phyloP scores from a whole-genome alignment of 2,329 filamentous ascomycete genomes.

The Cladosporium austrohemisphaericum region DNA sequence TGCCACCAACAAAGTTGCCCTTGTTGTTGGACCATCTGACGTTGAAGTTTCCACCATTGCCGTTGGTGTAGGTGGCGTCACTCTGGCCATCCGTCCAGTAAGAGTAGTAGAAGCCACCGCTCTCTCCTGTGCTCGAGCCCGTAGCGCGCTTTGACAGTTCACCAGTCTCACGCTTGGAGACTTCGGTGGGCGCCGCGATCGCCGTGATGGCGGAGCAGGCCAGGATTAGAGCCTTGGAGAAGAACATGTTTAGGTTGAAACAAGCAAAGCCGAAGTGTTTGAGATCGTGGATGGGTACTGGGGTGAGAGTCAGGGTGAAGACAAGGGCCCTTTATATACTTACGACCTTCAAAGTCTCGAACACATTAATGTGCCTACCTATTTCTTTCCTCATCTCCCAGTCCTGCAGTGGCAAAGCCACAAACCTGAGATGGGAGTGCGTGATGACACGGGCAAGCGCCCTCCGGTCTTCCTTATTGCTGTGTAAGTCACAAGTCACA shows the following conservation, averaged over 20 bases:
- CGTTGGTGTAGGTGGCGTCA: slow-evolving; percentile 53
- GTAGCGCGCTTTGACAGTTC: slow-evolving; percentile 25
- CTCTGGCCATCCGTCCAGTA: slow-evolving; percentile 57
- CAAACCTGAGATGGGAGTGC: neutral
- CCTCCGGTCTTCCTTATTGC: slow-evolving; percentile 13
- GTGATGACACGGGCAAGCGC: slow-evolving; percentile 5
- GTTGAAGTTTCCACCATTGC: slow-evolving; percentile 45
- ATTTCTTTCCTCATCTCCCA: neutral
- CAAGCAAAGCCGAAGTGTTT: slow-evolving; percentile 3
- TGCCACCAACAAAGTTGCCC: slow-evolving; percentile 53
- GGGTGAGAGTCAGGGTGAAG: neutral
- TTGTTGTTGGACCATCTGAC: slow-evolving; percentile 42
- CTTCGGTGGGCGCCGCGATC: slow-evolving; percentile 11
- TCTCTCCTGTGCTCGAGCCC: slow-evolving; percentile 48
- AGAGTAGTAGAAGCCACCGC: slow-evolving; percentile 58
- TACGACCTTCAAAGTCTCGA: slow-evolving; percentile 9
- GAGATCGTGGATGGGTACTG: neutral
- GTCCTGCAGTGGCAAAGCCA: slow-evolving; percentile 1
- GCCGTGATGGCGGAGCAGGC: slow-evolving; percentile 13
- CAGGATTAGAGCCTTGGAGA: slow-evolving; percentile 11
- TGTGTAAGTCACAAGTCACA: slow-evolving; percentile 9
- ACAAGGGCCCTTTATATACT: slow-evolving; percentile 8
- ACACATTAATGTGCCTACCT: neutral
- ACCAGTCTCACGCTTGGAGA: slow-evolving; percentile 5
- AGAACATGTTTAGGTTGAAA: slow-evolving; percentile 11